Evolutionary conservation across 2,329 filamentous ascomycete species (phyloP), one percentile per base, ranked within the genome.

Genomic region (Pestalotiopsis sp.): DNA sequence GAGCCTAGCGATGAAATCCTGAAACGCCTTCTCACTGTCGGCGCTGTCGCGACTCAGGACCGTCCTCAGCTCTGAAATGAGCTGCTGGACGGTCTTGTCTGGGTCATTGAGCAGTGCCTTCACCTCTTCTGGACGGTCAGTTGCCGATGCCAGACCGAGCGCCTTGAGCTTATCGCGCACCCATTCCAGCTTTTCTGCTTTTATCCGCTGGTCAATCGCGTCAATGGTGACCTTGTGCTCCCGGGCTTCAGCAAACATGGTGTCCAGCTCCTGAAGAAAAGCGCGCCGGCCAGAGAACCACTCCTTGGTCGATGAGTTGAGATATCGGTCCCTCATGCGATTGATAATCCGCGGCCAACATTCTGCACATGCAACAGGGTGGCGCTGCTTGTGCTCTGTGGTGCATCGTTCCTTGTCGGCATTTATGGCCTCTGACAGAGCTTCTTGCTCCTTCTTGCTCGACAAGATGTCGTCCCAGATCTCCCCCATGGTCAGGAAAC

Each of bases 181-280:
- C 86, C 87, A 89, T 12, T 82, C 81, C 69, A 82, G 81, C 73
- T 86, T 87, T 74, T 88, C 86, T 36, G 82, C 82, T 11, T 80
- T 78, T 72, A 89, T 83, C 69, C 83, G 83, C 25, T 81, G 80
- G 71, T 89, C 86, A 56, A 89, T 83, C 20, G 75, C 77, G 57
- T 80, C 78, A 13, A 88, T 76, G 65, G 81, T 80, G n/a, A 80
- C 74, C 59, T 81, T 81, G 71, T 81, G 77, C 17, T 81, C 77
- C 71, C 82, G 83, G 65, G 84, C 85, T 65, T 85, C 83, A 4
- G 84, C 76, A 70, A 89, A 84, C 61, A 87, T 74, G 61, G 76
- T 76, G 70, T 86, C 84, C 12, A 89, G 79, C 67, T 86, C 84
- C 66, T 82, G 79, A 25, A 88, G 77, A 69, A 89, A 88, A 7